These are phyloP conservation scores for Cercospora zeae-maydis DNA, from an alignment of 2,329 filamentous ascomycete genomes.

Conservation along the genomic window DNA sequence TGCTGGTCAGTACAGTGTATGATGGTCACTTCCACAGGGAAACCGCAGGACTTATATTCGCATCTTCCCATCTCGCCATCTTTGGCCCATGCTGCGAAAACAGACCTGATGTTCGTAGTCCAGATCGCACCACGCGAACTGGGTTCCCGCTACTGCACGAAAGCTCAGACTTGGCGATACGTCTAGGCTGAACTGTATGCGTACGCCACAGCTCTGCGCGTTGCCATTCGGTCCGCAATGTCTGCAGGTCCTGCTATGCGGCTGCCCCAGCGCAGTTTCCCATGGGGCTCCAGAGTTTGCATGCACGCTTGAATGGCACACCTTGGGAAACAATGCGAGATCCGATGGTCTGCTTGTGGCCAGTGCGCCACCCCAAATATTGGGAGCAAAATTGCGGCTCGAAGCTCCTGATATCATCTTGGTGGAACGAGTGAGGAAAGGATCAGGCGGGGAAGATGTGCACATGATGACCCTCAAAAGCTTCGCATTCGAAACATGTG, in stretches of 20 bases:
- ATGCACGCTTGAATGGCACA: background rate
- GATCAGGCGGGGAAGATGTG: background rate
- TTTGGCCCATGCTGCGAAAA: background rate
- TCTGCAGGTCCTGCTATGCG: constrained; percentile 3
- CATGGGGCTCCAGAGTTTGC: constrained; percentile 16
- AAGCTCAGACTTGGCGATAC: constrained; percentile 16
- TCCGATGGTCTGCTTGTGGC: background rate
- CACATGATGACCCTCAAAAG: background rate
- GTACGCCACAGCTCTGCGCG: constrained; percentile 2
- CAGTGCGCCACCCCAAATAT: background rate
- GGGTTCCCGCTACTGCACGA: constrained; percentile 18
- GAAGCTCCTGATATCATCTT: background rate
- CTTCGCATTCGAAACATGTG: background rate
- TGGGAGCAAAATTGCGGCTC: background rate
- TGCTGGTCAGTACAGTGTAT: background rate
- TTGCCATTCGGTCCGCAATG: constrained; percentile 20
- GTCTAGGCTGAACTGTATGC: constrained; percentile 5
- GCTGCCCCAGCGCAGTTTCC: background rate
- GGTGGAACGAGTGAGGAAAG: background rate
- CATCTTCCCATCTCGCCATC: background rate
- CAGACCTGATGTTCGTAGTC: constrained; percentile 11
- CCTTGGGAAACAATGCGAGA: background rate
- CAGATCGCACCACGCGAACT: constrained; percentile 14
- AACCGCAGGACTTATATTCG: constrained; percentile 18
- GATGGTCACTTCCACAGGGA: constrained; percentile 12